These are phyloP conservation scores for Exophiala dermatitidis DNA, from an alignment of 2,329 filamentous ascomycete species.

Conservation along the genomic window DNA sequence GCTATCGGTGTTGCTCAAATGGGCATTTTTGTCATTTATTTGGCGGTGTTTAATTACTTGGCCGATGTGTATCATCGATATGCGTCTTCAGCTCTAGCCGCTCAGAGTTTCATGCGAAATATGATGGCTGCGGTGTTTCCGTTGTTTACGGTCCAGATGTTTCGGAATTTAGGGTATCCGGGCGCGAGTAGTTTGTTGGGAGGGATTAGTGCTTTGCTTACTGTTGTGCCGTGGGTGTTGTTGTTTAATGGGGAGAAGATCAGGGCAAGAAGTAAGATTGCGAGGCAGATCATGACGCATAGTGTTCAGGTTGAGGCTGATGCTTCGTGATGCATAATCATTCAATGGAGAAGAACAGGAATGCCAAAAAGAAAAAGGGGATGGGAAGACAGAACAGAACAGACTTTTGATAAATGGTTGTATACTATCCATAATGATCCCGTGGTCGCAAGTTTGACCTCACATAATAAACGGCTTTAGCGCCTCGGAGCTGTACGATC, in stretches of 20 bases:
- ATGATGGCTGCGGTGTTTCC: conserved; percentile 75
- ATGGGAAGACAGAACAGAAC: not conserved
- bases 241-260: conserved; percentile 72
- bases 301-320: not conserved
- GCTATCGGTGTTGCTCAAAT: conserved; percentile 69
- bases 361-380: too few species aligned
- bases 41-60: conserved; percentile 87
- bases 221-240: conserved; percentile 79
- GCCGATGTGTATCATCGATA: conserved; percentile 82
- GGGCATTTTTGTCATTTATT: conserved; percentile 78
- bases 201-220: conserved; percentile 59
- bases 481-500: too few species aligned
- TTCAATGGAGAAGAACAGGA: too few species aligned
- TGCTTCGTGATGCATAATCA: not conserved
- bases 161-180: conserved; percentile 61
- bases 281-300: conserved; percentile 38
- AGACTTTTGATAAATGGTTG: not conserved
- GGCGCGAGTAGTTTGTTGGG: conserved; percentile 69
- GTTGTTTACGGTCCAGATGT: conserved; percentile 66
- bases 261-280: conserved; percentile 67
- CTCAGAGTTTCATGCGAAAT: conserved; percentile 81
- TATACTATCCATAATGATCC: too few species aligned
- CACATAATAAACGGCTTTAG: too few species aligned
- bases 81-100: conserved; percentile 76
- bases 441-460: too few species aligned